These are phyloP conservation scores for Dittrichia graveolens DNA, from an alignment of 129 eudicot genomes.

Conservation along the genomic window DNA sequence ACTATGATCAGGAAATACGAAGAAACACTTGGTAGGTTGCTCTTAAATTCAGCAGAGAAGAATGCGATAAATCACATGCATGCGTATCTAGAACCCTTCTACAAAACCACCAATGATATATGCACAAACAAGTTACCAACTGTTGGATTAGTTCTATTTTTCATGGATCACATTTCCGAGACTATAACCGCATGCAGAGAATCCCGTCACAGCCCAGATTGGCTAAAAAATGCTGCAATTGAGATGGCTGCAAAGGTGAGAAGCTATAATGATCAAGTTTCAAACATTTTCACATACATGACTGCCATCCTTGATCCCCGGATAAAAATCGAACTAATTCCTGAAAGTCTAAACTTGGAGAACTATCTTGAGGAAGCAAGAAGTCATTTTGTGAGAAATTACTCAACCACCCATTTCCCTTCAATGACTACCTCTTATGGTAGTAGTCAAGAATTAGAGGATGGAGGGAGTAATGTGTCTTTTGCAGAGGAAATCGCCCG, in stretches of 20 bases:
- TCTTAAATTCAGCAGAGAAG: constrained; percentile 68
- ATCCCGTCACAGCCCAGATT: constrained; percentile 79
- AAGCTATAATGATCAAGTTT: constrained; percentile 63
- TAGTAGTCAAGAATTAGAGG: constrained; percentile 52
- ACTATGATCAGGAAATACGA: constrained; percentile 63
- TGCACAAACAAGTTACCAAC: constrained; percentile 77
- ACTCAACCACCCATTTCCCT: constrained; percentile 60
- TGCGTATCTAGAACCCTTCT: constrained; percentile 75
- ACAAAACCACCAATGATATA: constrained; percentile 82
- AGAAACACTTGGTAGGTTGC: constrained; percentile 61
- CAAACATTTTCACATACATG: constrained; percentile 80
- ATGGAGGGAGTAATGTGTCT: constrained; percentile 63
- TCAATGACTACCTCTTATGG: constrained; percentile 48
- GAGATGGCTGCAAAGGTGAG: constrained; percentile 68
- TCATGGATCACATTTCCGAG: constrained; percentile 95
- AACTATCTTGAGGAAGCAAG: constrained; percentile 78
- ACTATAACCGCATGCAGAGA: constrained; percentile 71
- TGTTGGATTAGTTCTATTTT: constrained; percentile 84
- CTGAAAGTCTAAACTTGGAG: constrained; percentile 73
- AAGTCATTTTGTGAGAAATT: constrained; percentile 67
- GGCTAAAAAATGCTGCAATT: constrained; percentile 76
- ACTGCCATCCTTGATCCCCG: constrained; percentile 90
- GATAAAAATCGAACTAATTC: constrained; percentile 77
- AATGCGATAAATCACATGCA: constrained; percentile 69
- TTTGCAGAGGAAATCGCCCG: constrained; percentile 98